Evolutionary conservation across 305 asterid genomes (phyloP), one percentile per base, ranked within the genome.

Genomic region (Fraxinus albicans): DNA sequence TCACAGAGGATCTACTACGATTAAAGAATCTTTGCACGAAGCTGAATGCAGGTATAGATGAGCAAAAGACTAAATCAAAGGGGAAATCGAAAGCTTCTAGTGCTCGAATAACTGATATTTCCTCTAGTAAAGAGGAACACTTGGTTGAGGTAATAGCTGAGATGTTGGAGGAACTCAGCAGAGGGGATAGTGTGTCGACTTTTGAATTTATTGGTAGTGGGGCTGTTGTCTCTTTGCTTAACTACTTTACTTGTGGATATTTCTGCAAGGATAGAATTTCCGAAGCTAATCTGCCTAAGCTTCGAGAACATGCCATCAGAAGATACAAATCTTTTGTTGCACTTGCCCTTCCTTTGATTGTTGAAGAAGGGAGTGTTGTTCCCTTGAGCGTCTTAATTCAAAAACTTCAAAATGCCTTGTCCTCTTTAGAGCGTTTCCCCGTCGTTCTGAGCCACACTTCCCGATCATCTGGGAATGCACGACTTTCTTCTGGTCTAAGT

Each of bases 141-240:
- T 89, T 95, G 88, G 91, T 90, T 83, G 93, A 87, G 79, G 94
- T 94, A 77, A 86, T 95, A 82, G 82, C 88, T 81, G 98, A 93
- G 90, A 91, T 97, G 90, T 84, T 97, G 88, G 86, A 81, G 83
- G 99, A 97, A 91, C 98, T 97, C 76, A 86, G 96, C 91, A 90
- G 90, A 87, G 99, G 91, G 73, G 98, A 95, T 17, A 98, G 99
- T 34, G 99, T 97, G 38, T 97, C 99, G 50, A 95, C 99, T 73
- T 97, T 95, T 84, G 99, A 97, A 89, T 97, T 97, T 79, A 93
- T 93, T 81, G 99, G 99, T 79, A 95, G 99, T 85, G 99, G 99
- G 50, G 99, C 89, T 76, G 97, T 97, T 77, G 89, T 88, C 44
- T 89, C 99, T 76, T 86, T 97, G 85, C 97, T 97, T 79, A 91